Base-by-base conservation (phyloP, 2,329 filamentous ascomycete species). In the Diatrype stigma region DNA sequence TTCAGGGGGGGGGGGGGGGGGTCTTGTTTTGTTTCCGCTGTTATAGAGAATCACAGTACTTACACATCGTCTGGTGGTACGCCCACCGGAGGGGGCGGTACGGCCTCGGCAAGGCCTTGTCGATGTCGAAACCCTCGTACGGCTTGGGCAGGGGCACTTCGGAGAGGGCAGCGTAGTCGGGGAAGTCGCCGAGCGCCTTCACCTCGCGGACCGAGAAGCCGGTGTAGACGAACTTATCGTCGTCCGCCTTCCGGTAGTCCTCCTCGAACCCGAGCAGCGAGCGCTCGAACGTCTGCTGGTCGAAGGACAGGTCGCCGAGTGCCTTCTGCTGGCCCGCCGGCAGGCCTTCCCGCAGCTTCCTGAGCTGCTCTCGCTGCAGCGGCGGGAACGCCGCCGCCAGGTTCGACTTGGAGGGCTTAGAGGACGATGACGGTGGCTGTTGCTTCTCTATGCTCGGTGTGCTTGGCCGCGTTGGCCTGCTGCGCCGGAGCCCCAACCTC, bases 21-120 rank as follows among this genome's bases (percentile, higher is more conserved):
- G 16, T 12, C 12, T 14, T 45, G 3, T 30, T 30, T 30, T n/a
- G n/a, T 30, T 30, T 30, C 26, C 5, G 5, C 5, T 30, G 26
- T n/a, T 37, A 37, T 37, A 21, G 7, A 5, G n/a, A n/a, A n/a
- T n/a, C n/a, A n/a, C n/a, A n/a, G n/a, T n/a, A 32, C 85, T 60
- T 79, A 93, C 89, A 89, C 90, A 96, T 95, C 0, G 90, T 95
- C 64, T 96, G 90, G 64, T 94, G 89, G 63, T 95, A 96, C 0
- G 78, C 74, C 90, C 90, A 95, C 60, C 90, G 71, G 42, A 95
- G 87, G 0, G 90, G 90, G 38, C 90, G 78, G 64, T 92, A 95
- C 0, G 90, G 90, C 51, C 90, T 77, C 1, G 90, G 81, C 10
- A 78, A 61, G 1, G 90, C 89, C 55, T 75, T 87, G 14, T 77